Conservation (phyloP, 352 stramenopile species). For the Globisporangium viniferum region DNA sequence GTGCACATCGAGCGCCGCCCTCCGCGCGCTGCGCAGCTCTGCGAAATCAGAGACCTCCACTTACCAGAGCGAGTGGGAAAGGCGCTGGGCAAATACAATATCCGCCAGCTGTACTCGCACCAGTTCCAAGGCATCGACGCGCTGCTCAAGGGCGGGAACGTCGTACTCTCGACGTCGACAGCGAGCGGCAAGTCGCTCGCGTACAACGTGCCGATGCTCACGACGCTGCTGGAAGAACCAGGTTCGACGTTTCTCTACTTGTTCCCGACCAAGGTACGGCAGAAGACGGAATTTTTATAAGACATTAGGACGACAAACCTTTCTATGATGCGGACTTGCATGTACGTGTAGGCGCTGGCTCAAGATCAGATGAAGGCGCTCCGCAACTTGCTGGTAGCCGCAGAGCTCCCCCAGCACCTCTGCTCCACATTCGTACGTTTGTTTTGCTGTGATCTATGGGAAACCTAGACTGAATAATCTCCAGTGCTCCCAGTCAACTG, state of each 20-base stretch:
- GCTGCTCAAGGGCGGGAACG: conserved; percentile 82
- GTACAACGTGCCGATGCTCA: conserved; percentile 94
- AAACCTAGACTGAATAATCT: neutral
- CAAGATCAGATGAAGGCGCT: conserved; percentile 96
- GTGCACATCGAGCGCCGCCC: conserved; percentile 68
- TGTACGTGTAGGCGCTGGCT: conserved; percentile 78
- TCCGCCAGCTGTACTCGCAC: conserved; percentile 90
- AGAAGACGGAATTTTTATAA: too few species aligned
- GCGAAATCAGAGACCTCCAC: conserved; percentile 29
- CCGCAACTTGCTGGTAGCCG: conserved; percentile 58
- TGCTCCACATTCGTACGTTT: conserved; percentile 64
- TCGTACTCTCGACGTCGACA: conserved; percentile 95
- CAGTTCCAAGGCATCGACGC: conserved; percentile 89
- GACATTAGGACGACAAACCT: too few species aligned
- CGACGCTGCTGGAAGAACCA: conserved; percentile 53
- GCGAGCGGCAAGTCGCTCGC: conserved; percentile 97
- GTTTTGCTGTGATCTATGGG: neutral
- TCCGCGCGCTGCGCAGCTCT: conserved; percentile 39
- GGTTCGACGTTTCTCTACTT: conserved; percentile 89
- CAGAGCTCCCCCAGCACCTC: conserved; percentile 41
- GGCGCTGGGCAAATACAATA: conserved; percentile 45
- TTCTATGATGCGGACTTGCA: neutral
- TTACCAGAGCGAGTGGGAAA: conserved; percentile 35
- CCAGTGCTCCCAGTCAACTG: neutral
- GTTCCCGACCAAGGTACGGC: conserved; percentile 94